Evolutionary conservation across 371 early-diverging fungal species (phyloP), one percentile per base, ranked within the genome.

Genomic region (Mortierella polycephala): DNA sequence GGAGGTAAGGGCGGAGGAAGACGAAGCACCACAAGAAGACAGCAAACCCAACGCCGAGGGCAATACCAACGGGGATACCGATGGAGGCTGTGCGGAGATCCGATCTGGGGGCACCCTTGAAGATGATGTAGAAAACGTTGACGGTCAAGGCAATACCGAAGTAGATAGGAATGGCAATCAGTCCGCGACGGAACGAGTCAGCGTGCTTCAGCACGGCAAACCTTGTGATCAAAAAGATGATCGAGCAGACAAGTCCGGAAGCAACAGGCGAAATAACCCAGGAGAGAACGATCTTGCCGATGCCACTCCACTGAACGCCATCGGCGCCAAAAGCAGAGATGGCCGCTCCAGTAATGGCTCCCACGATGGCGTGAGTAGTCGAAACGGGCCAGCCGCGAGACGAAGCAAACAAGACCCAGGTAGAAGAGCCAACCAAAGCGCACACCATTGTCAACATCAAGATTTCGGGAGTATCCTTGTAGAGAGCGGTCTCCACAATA

Each of bases 361-460:
- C 95, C 45, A 94, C 91, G 67, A 96, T 91, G 45, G 94, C 89
- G 52, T 89, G 89, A 12, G 88, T 87, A 7, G 88, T 83, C 47
- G 85, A 85, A 8, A 89, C 89, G 30, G 89, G 89, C 86, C 85
- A 86, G 44, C 87, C 88, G 42, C 68, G 69, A 13, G 74, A 71
- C 20, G 93, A 87, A 11, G 95, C 93, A 69, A 87, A 81, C 30
- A 94, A 74, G 18, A 93, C 91, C 95, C 94, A 95, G 13, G 83
- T 72, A 39, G 94, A 88, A 13, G 93, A 91, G 47, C 93, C 93
- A 30, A 89, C 61, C n/a, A 96, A 76, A 42, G 96, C 93, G 65
- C 94, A 93, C 41, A 91, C 83, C 93, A 96, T 95, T 23, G 88
- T 91, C 71, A 91, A 67, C 95, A 95, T 94, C 39, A 95, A 84